Percentiles rank a stretch among this genome's conserved stretches.
phyloP scores from a whole-genome alignment of 2,329 filamentous ascomycete species.

The Nectriaceae sp. region DNA sequence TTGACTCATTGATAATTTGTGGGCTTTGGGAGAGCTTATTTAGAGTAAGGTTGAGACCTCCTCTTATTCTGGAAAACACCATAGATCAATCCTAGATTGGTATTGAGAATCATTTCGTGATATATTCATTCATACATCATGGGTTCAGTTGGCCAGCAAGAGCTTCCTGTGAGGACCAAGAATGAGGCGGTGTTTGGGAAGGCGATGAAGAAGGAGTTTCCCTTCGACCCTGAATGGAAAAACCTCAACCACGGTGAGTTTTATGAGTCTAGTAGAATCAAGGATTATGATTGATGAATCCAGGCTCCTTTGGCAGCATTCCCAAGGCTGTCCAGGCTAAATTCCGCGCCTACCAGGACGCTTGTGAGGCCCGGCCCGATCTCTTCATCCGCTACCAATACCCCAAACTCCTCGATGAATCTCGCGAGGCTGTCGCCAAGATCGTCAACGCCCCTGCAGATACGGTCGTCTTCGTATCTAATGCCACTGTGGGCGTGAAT shows the following conservation, averaged over 20 bases:
- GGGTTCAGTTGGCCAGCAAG: conserved; percentile 23
- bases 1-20: no score
- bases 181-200: conserved; percentile 33
- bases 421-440: conserved; percentile 67
- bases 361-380: conserved; percentile 70
- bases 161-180: conserved; percentile 27
- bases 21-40: not conserved
- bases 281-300: not conserved
- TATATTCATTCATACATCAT: no score
- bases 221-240: conserved; percentile 66
- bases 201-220: conserved; percentile 62
- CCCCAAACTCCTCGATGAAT: conserved; percentile 62
- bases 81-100: no score
- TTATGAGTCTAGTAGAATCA: not conserved
- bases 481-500: conserved; percentile 79
- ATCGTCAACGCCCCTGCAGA: conserved; percentile 66
- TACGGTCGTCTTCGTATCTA: conserved; percentile 75
- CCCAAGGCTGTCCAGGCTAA: conserved; percentile 62
- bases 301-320: conserved; percentile 79
- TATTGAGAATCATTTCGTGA: no score
- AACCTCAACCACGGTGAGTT: conserved; percentile 77
- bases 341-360: conserved; percentile 66
- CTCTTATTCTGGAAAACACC: no score
- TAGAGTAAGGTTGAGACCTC: no score
- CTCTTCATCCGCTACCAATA: conserved; percentile 72